Percentiles rank a stretch among this genome's conserved stretches.
Evolutionary conservation across 169 alveolate species (phyloP).

Genomic region (Cryptosporidium canis): DNA sequence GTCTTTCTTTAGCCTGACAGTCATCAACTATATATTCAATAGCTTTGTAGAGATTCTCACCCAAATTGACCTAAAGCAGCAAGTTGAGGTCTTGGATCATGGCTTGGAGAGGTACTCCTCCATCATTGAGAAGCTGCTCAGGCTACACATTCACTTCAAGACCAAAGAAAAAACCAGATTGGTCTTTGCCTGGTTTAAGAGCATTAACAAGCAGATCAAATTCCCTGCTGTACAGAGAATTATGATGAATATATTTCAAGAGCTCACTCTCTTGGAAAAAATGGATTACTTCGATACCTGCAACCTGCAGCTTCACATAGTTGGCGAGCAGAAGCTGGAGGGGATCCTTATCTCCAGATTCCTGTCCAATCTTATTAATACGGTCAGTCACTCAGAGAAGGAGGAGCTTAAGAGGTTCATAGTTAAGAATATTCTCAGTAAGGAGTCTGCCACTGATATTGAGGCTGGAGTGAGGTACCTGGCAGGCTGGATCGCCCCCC

Average conservation of each 20-base stretch:
- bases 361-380: background rate
- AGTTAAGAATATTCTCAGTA: background rate
- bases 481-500: conserved; percentile 22
- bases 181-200: conserved; percentile 20
- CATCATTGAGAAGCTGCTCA: background rate
- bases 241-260: background rate
- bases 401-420: background rate
- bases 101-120: background rate
- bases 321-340: background rate
- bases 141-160: background rate
- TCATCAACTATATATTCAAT: conserved; percentile 20
- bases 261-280: conserved; percentile 19
- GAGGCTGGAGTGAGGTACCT: background rate
- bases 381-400: background rate
- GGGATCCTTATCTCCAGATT: background rate
- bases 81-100: background rate
- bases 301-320: background rate
- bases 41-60: conserved; percentile 5
- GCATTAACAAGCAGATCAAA: conserved; percentile 9
- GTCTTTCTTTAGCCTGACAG: conserved; percentile 13
- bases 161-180: conserved; percentile 13
- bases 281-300: conserved; percentile 1
- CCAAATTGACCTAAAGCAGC: background rate
- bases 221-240: conserved; percentile 14
- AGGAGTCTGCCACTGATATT: background rate